A percentile compares a stretch with the other conserved stretches of the same genome.
These are phyloP conservation scores for Metschnikowia rubicola DNA, from an alignment of 805 yeast genomes.

Conservation along the genomic window DNA sequence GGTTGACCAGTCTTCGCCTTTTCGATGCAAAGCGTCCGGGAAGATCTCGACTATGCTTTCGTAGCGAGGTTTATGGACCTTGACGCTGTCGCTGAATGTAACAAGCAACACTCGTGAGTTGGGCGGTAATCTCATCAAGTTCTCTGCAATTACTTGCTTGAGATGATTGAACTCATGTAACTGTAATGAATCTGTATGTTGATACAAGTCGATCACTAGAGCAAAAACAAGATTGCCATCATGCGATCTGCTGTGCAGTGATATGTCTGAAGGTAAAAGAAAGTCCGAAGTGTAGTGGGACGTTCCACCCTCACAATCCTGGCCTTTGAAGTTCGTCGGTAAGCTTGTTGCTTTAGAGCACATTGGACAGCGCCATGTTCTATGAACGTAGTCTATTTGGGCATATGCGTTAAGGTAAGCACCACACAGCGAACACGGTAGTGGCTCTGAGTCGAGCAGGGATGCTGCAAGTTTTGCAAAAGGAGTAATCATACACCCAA, in stretches of 20 bases:
- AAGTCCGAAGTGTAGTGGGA: conserved; percentile 30
- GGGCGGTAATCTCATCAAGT: conserved; percentile 14
- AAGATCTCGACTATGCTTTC: not conserved
- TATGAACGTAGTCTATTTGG: conserved; percentile 27
- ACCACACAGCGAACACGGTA: conserved; percentile 28
- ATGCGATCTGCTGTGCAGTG: conserved; percentile 9
- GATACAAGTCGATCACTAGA: conserved; percentile 31
- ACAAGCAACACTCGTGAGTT: conserved; percentile 22
- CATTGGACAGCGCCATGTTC: conserved; percentile 40
- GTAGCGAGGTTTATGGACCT: conserved; percentile 17
- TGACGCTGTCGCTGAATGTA: conserved; percentile 28
- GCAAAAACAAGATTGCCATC: conserved; percentile 15
- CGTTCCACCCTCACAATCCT: conserved; percentile 13
- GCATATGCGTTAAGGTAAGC: conserved; percentile 27
- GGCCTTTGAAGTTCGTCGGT: conserved; percentile 19
- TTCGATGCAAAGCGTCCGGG: not conserved
- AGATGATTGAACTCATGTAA: conserved; percentile 14
- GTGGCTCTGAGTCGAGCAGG: conserved; percentile 13
- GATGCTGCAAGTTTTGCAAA: conserved; percentile 8
- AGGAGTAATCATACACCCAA: conserved; percentile 38
- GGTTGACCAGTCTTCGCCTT: not conserved
- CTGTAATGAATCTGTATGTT: conserved; percentile 23
- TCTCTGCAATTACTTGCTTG: conserved; percentile 13
- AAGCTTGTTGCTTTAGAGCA: conserved; percentile 25
- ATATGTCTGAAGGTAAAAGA: conserved; percentile 26